Evolutionary conservation across 352 stramenopile species (phyloP), one percentile per base, ranked within the genome.

Genomic region (Phytophthora lateralis): DNA sequence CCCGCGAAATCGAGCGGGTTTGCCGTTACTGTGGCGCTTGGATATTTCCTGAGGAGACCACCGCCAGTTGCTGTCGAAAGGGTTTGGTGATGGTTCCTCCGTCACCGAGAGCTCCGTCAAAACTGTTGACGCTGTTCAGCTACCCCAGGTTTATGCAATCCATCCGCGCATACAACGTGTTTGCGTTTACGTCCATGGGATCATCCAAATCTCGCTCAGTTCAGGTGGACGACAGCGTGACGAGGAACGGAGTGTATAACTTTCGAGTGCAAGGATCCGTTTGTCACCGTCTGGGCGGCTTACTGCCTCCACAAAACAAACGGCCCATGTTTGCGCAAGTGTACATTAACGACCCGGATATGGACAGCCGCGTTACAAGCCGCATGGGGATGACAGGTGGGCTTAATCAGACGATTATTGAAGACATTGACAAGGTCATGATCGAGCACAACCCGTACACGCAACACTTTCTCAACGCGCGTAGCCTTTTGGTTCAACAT

Each of bases 281-380:
- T 2, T 48, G 58, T 21, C 49, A 58, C 18, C 43, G 2, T 2
- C 5, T 52, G 30, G 49, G 49, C 0, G 50, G 49, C 0, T n/a
- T 64, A 24, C 39, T 53, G 1, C 39, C 45, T 21, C 37, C 18
- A 12, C 42, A 7, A 2, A 9, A 53, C 4, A n/a, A 21, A 6
- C 17, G 6, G 1, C 11, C 49, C 1, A 60, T 41, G 58, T 52
- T 60, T 39, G 48, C 57, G 0, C 48, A 65, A 41, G 43, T 54
- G n/a, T 65, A 65, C 21, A 65, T 65, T 12, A 47, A 18, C 12
- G 49, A 66, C 14, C 48, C 42, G 2, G 48, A 59, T 2, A 52
- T 47, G 14, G 18, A 27, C 1, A 18, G 15, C 3, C 47, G 38
- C 5, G 20, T 46, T 3, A 3, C 2, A 41, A 24, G 27, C 3